Base-by-base conservation (phyloP, 768 basidiomycete species). In the Leucosporidium scottii region DNA sequence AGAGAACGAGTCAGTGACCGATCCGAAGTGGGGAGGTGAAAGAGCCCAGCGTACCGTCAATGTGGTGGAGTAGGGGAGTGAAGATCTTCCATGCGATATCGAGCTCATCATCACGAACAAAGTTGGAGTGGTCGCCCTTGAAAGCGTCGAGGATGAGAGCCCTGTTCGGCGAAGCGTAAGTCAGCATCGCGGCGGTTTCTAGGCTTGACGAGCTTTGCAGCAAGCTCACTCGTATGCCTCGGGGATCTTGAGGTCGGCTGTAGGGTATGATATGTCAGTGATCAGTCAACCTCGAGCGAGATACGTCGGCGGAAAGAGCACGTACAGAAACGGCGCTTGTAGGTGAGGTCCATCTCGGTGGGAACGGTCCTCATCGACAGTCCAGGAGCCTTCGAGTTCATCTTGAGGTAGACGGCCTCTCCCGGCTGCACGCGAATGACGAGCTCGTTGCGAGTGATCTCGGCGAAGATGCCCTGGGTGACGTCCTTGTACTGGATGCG, bases 51-150 rank as follows among this genome's bases (percentile, higher is more conserved):
- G 51, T 13, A 69, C 64, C 53, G 44, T 73, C 72, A 47, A 73
- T 73, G 34, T 60, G n/a, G 66, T 73, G 72, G 12, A 73, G 68
- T 23, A 73, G 59, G 0, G 62, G 92, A 28, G 91, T 93, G 81
- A 92, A 93, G 75, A 93, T 93, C 90, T 94, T 96, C 94, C 94
- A 99, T 3, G 94, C 96, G 61, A 88, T 87, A 75, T 97, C 94
- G 74, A 99, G 83, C 79, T 99, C 94, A 79, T 99, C 94, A 78
- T 97, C 85, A 69, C 94, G 86, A 66, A 99, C 94, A 82, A 99
- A 99, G 82, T 99, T 99, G 31, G 92, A 94, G 80, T 97, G 93
- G 76, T 99, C 94, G n/a, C 94, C 94, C 78, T 87, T 90, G 79
- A 99, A 83, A 20, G 91, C 91, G 76, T 99, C 94, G 66, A 97